These are phyloP conservation scores for Kwoniella europaea DNA, from an alignment of 768 basidiomycete species.

Conservation along the genomic window DNA sequence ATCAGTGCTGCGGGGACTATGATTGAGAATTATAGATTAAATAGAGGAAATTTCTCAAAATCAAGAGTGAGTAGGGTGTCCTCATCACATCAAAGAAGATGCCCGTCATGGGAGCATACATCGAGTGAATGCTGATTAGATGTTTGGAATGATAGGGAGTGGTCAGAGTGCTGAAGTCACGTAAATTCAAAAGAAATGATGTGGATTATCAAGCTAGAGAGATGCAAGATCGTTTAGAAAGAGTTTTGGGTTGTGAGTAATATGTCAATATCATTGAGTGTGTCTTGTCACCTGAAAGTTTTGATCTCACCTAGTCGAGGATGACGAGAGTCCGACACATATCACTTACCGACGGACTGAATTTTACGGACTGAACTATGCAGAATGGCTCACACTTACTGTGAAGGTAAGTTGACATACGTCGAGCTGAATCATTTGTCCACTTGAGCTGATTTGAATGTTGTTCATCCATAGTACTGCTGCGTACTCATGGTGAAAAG, in stretches of 20 bases:
- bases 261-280: neutral
- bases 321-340: constrained; percentile 45
- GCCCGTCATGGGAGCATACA: neutral
- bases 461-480: constrained; percentile 44
- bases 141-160: constrained; percentile 28
- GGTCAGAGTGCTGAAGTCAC: constrained; percentile 25
- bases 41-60: constrained; percentile 78
- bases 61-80: constrained; percentile 66
- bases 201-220: constrained; percentile 54
- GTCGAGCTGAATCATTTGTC: neutral
- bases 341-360: constrained; percentile 64
- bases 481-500: constrained; percentile 55
- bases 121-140: neutral
- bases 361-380: constrained; percentile 81
- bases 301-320: constrained; percentile 30
- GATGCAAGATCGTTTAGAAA: constrained; percentile 57
- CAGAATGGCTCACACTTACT: constrained; percentile 81
- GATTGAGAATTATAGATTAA: constrained; percentile 86
- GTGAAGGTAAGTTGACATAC: constrained; percentile 69
- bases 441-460: neutral
- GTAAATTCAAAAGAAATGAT: constrained; percentile 40
- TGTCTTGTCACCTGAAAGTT: neutral
- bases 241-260: constrained; percentile 50
- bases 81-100: neutral
- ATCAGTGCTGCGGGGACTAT: constrained; percentile 81